These are phyloP conservation scores for Skeletonema marinoi DNA, from an alignment of 108 stramenopile genomes.

Conservation along the genomic window DNA sequence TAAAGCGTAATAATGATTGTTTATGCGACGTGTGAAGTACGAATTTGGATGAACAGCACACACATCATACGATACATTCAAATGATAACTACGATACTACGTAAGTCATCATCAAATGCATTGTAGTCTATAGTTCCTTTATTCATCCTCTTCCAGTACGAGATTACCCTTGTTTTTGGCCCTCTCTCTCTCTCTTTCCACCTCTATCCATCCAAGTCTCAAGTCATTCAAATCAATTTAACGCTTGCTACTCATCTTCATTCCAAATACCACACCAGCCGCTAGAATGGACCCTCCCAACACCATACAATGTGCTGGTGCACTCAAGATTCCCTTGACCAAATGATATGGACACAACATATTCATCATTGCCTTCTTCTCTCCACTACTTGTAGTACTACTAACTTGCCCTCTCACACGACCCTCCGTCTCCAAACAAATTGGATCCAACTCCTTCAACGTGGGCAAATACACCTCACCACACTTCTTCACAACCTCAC, in stretches of 20 bases:
- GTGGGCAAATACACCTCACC: slow-evolving; percentile 18
- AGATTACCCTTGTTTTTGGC: too few species aligned
- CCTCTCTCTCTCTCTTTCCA: too few species aligned
- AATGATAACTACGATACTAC: too few species aligned
- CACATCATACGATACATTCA: too few species aligned
- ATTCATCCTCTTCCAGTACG: too few species aligned
- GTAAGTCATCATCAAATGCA: too few species aligned
- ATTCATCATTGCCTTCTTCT: background rate
- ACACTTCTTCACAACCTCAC: slow-evolving; percentile 57
- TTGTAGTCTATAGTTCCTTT: too few species aligned
- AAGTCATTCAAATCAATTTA: background rate
- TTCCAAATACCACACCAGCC: slow-evolving; percentile 22
- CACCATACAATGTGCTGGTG: slow-evolving; percentile 29
- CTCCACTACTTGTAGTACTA: background rate
- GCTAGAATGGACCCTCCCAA: slow-evolving; percentile 27
- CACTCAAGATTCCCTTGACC: slow-evolving; percentile 15
- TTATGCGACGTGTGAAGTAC: too few species aligned
- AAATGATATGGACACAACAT: slow-evolving; percentile 36
- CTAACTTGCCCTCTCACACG: slow-evolving; percentile 5
- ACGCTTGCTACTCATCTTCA: slow-evolving; percentile 7
- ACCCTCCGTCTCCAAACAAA: slow-evolving; percentile 34
- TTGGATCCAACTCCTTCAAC: slow-evolving; percentile 15
- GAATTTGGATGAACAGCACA: too few species aligned
- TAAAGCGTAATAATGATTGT: too few species aligned
- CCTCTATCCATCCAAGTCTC: too few species aligned